A percentile compares a stretch with the other conserved stretches of the same genome.
Evolutionary conservation across 163 green algal genomes (phyloP).

Genomic region (Coccomyxa subellipsoidea): DNA sequence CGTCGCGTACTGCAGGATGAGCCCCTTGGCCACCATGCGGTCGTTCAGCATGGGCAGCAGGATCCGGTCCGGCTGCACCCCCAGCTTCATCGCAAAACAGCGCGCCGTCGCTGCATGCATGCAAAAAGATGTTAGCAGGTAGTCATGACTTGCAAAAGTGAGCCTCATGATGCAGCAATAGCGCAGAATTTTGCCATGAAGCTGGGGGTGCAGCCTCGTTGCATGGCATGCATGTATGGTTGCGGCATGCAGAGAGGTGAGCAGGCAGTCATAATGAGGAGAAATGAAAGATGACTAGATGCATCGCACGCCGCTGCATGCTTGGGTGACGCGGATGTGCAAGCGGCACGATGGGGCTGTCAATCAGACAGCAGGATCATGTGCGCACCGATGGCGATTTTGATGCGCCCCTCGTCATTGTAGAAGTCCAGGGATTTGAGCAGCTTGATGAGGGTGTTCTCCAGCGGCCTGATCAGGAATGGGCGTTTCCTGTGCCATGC

Average conservation of each 20-base stretch:
- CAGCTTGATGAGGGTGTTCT: slow-evolving; percentile 93
- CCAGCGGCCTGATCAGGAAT: slow-evolving; percentile 93
- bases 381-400: slow-evolving; percentile 77
- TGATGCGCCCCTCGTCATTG: slow-evolving; percentile 66
- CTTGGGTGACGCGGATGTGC: too few relatives aligned
- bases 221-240: too few relatives aligned
- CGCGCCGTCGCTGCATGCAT: too few relatives aligned
- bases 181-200: neutral
- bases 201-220: too few relatives aligned
- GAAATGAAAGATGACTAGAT: too few relatives aligned
- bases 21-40: slow-evolving; percentile 87
- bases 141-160: neutral
- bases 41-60: slow-evolving; percentile 86
- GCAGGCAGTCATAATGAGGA: too few relatives aligned
- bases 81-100: slow-evolving; percentile 85
- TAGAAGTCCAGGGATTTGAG: slow-evolving; percentile 92
- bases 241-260: too few relatives aligned
- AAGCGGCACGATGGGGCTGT: too few relatives aligned
- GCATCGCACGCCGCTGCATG: too few relatives aligned
- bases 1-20: slow-evolving; percentile 75
- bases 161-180: neutral
- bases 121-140: too few relatives aligned
- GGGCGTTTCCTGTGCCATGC: slow-evolving; percentile 70
- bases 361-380: neutral
- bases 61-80: slow-evolving; percentile 83